Evolutionary conservation across 2,329 filamentous ascomycete genomes (phyloP).

Genomic region (Pestalotiopsis sp.): DNA sequence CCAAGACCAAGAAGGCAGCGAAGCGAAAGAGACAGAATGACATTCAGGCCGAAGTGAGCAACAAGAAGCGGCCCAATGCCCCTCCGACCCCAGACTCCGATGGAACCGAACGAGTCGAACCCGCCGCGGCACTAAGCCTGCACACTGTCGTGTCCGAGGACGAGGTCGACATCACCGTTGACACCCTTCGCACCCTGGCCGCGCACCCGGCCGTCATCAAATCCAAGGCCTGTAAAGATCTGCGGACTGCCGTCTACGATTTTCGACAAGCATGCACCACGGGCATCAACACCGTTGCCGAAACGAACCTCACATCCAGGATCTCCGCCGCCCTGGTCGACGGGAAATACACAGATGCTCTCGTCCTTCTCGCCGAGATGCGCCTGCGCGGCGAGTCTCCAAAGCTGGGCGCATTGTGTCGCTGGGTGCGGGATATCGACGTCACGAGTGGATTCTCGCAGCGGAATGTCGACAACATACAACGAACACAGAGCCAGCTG

Average conservation of each 20-base stretch:
- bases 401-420: constrained; percentile 69
- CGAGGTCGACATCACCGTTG: constrained; percentile 69
- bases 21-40: constrained; percentile 45
- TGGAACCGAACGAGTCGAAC: constrained; percentile 37
- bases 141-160: constrained; percentile 61
- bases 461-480: constrained; percentile 45
- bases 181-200: constrained; percentile 62
- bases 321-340: constrained; percentile 69
- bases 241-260: constrained; percentile 68
- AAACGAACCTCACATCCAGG: constrained; percentile 66
- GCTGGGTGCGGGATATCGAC: constrained; percentile 74
- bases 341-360: constrained; percentile 66
- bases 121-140: constrained; percentile 43
- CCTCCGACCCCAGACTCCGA: constrained; percentile 37
- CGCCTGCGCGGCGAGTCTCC: constrained; percentile 66
- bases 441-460: constrained; percentile 68
- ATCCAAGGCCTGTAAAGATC: constrained; percentile 67
- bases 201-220: constrained; percentile 67
- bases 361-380: constrained; percentile 71
- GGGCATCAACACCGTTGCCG: constrained; percentile 60
- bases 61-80: constrained; percentile 33
- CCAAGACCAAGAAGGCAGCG: constrained; percentile 45
- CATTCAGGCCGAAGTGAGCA: constrained; percentile 34
- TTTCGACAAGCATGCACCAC: constrained; percentile 72
- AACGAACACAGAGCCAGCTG: constrained; percentile 48